These are phyloP conservation scores for Phytophthora megakarya DNA, from an alignment of 352 stramenopile genomes.

Conservation along the genomic window DNA sequence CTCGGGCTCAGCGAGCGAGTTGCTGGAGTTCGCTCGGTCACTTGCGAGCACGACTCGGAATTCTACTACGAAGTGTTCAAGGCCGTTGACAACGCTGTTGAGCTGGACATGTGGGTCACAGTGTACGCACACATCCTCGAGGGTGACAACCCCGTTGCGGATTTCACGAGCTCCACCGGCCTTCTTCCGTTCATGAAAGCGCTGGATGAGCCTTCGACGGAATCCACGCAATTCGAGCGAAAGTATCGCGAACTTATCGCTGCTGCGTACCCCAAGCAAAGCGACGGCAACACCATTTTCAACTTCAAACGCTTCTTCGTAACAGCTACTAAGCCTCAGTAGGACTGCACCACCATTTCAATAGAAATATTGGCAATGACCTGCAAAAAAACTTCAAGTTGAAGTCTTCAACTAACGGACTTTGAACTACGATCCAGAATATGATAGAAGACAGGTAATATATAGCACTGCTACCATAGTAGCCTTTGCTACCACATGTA, in stretches of 20 bases:
- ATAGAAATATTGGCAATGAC: too few relatives aligned
- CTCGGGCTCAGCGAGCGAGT: conserved; percentile 43
- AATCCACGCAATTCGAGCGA: conserved; percentile 41
- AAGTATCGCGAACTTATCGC: conserved; percentile 62
- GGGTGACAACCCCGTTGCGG: conserved; percentile 61
- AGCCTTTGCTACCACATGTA: too few relatives aligned
- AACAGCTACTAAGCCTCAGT: conserved; percentile 1
- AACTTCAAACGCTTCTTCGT: conserved; percentile 70
- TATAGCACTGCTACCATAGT: too few relatives aligned
- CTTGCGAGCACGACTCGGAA: conserved; percentile 54
- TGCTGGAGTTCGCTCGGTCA: conserved; percentile 60
- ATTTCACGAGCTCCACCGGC: conserved; percentile 66
- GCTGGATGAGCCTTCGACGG: conserved; percentile 34
- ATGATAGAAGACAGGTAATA: too few relatives aligned
- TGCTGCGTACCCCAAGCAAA: conserved; percentile 56
- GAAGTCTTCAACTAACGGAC: too few relatives aligned
- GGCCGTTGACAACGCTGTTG: background rate
- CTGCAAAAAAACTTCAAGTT: too few relatives aligned
- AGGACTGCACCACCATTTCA: background rate
- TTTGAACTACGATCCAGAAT: too few relatives aligned
- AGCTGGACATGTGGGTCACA: conserved; percentile 66
- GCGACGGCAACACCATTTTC: conserved; percentile 58
- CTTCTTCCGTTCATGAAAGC: conserved; percentile 62
- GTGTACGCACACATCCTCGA: conserved; percentile 62
- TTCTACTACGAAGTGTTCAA: conserved; percentile 76